Base-by-base conservation (phyloP, 352 stramenopile species). In the Blastocystis sp. region DNA sequence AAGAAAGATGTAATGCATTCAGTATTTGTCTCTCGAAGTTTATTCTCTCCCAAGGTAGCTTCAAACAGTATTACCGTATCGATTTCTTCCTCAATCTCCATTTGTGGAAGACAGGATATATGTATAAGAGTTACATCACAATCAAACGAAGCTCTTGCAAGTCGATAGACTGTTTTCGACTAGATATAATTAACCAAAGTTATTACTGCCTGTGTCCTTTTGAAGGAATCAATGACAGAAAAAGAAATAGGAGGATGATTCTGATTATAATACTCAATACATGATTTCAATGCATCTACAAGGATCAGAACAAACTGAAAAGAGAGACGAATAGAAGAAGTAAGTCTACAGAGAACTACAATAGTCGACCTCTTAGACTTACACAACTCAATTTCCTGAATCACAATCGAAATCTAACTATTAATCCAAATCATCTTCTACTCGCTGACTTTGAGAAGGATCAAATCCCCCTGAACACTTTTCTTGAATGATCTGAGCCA, bases 21-120 rank as follows among this genome's bases (percentile, higher is more conserved):
- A 6, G 57, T 5, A 62, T 42, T 69, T 19, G 17, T 69, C 7
- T 84, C 73, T 27, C 73, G 51, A n/a, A 24, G 5, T 22, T 84
- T 84, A 24, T 44, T 57, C 48, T 44, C 42, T 48, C 64, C 35
- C 30, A 84, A 30, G 3, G 42, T 24, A 24, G 73, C 64, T 27
- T 84, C 73, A 42, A 84, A 84, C 27, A 84, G 27, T 22, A 84
- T 64, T 22, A 84, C 19, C 19, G 27, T 48, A 24, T 69, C 54
- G 30, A 42, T 24, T 27, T 68, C 73, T 0, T 66, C 22, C 13
- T 19, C 19, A 44, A 84, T 84, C n/a, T 84, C 73, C 19, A 84
- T 57, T 22, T 69, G 33, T 1, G 73, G 73, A 13, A 84, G 48
- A 56, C 73, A 84, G 17, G 73, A 62, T 5, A 60, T 33, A 48